Base-by-base conservation (phyloP, 2,329 filamentous ascomycete genomes). In the Plenodomus lindquistii region DNA sequence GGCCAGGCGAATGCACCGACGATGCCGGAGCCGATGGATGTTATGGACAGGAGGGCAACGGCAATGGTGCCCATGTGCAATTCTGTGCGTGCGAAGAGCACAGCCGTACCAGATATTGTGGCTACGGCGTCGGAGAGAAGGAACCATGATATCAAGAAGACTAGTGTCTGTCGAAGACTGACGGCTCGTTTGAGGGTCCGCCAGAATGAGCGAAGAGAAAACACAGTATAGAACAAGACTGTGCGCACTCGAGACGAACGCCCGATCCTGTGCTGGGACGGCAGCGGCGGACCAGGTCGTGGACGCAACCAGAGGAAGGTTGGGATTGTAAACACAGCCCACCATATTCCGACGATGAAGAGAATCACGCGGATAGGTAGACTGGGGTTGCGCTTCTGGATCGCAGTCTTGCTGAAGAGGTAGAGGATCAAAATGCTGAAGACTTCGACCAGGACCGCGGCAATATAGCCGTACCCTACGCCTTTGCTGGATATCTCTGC, bases 71-170 rank as follows among this genome's bases (percentile, higher is more conserved):
- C 82, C 91, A 97, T 96, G 59, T 89, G 83, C 13, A 97, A 79
- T 66, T 92, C 84, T 0, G 91, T 97, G 72, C 96, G 95, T 18
- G 91, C 93, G 67, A 96, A 97, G 9, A 97, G 79, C 21, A 97
- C 90, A 1, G 93, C 92, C 0, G 92, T 96, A n/a, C 90, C 92
- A 19, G 89, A 93, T 1, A 95, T 91, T 0, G 93, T 97, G 2
- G 93, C 93, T 51, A 97, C 89, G 19, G 90, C 90, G 65, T 97
- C 93, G 2, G 90, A 96, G 2, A 97, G 81, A 13, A 97, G 80
- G 66, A 97, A 96, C 93, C 93, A 97, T 5, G 88, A 88, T 2
- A 81, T 80, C 9, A 97, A 80, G 66, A 92, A 93, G 4, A 91
- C 74, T 39, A 86, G 75, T n/a, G 89, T 85, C 60, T 93, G 88